A percentile compares a stretch with the other conserved stretches of the same genome.
Conservation (phyloP, 164 flowering plant genomes). For the Sedum album region DNA sequence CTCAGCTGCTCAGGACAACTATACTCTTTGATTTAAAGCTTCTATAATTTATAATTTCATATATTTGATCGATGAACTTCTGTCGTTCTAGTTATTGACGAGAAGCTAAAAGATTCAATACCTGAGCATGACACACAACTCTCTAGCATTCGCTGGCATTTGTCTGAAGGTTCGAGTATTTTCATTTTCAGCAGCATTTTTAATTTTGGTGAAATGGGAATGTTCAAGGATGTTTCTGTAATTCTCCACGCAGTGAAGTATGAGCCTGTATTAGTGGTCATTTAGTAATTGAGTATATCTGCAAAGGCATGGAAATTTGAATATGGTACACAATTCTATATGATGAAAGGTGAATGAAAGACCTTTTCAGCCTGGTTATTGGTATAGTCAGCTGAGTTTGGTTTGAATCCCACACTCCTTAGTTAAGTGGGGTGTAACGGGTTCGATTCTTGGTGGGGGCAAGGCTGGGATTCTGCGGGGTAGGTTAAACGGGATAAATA, state of each 20-base stretch:
- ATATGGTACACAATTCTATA: neutral
- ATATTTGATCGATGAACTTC: neutral
- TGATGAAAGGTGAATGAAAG: neutral
- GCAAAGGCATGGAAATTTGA: neutral
- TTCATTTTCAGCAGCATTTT: neutral
- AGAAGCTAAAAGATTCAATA: slow-evolving; percentile 59
- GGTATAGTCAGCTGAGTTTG: neutral
- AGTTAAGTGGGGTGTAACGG: too few species aligned
- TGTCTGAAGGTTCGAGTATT: slow-evolving; percentile 65
- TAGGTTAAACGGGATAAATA: too few species aligned
- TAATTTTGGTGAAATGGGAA: neutral
- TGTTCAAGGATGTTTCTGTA: neutral
- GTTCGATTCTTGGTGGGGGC: too few species aligned
- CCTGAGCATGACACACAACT: slow-evolving; percentile 83
- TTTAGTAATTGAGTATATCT: neutral
- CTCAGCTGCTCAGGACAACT: neutral
- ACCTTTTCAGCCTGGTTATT: neutral
- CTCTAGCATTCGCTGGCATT: slow-evolving; percentile 91
- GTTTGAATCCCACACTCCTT: too few species aligned
- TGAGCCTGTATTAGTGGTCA: neutral
- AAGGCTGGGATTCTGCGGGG: too few species aligned
- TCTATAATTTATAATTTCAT: slow-evolving; percentile 18
- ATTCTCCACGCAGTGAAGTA: neutral
- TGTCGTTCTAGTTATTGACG: slow-evolving; percentile 79
- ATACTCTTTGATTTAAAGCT: slow-evolving; percentile 12